Base-by-base conservation (phyloP, 2,329 filamentous ascomycete species). In the Paecilomyces dactylethromorphus region DNA sequence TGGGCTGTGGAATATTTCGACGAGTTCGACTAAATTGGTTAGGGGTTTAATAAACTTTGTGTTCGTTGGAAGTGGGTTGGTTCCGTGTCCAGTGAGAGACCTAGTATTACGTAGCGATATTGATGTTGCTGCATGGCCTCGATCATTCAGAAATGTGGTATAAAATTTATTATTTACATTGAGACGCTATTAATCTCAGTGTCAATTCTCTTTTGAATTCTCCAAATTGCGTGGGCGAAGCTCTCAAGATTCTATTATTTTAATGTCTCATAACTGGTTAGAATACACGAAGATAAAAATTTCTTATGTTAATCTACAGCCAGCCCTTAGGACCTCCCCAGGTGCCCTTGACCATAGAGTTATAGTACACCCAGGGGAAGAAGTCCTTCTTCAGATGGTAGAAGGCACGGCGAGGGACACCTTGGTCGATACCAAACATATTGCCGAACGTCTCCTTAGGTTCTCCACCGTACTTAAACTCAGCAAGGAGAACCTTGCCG, bases 351-450 rank as follows among this genome's bases (percentile, higher is more conserved):
- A 87, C 79, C 79, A 86, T 81, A 39, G 77, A 79, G 39, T 82
- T 79, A 56, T 78, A 80, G 71, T 87, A 87, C 2, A 87, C 84
- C 84, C 84, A 87, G 0, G 85, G 85, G 71, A 87, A 87, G 65
- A 87, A 87, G 66, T 87, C 81, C 73, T 85, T 87, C 76, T 87
- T 87, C 52, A 87, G 64, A 64, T 86, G 75, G 63, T 84, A 87
- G 66, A 87, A 87, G 0, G 80, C 74, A 3, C 80, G 78, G 3
- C 84, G 78, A 1, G 85, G 85, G 10, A 72, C 71, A 0, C 69
- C 78, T 69, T 87, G 85, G 64, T 87, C 83, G 6, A 87, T 76
- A 0, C 83, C 84, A 13, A 86, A 70, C 67, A 71, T 73, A 2
- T 76, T 70, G 3, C 73, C 77, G 62, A 87, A 87, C 0, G 85